Evolutionary conservation across 331 rosid species (phyloP), one percentile per base, ranked within the genome.

Genomic region (Spiraea crenata): DNA sequence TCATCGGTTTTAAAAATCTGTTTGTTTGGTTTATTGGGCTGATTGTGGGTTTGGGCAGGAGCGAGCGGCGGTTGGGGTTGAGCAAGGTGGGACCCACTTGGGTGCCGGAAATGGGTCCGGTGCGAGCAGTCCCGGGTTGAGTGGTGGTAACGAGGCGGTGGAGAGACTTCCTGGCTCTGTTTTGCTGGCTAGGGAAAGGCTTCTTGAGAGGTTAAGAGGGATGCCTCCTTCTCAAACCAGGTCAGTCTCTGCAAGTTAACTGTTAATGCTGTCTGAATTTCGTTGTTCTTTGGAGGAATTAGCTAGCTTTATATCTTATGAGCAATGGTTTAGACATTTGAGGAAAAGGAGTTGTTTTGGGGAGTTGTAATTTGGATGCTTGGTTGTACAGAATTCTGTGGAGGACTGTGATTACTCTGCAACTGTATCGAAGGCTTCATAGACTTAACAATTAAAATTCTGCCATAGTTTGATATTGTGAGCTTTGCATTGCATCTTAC

Each of bases 191-290:
- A 77, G 92, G 78, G 92, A 83, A 63, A 85, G 99, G 82, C 92
- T 93, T 70, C 74, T 89, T 63, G 91, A 89, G 87, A 85, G 99
- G 84, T 60, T 93, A 80, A 87, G 99, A 77, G 96, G 92, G 44
- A 82, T 74, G 54, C 84, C 97, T 69, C 70, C 72, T 5, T 73
- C 85, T 4, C 55, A 49, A 75, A 77, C 60, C 91, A 87, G 96
- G 98, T 88, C 75, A 68, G 84, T 64, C 57, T 54, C 74, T 56
- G 42, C 57, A 47, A 12, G 51, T 9, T 38, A 45, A 11, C 16
- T 39, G 13, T 60, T 8, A 59, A 40, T 76, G 6, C 35, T 4
- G 31, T 61, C 57, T 34, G 14, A 72, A 58, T 75, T 57, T 25
- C 31, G 20, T 37, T 25, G 0, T 25, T 5, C 55, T 57, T 69